A percentile compares a stretch with the other conserved stretches of the same genome.
These are phyloP conservation scores for Helotiales sp. DNA, from an alignment of 2,329 filamentous ascomycete genomes.

Conservation along the genomic window DNA sequence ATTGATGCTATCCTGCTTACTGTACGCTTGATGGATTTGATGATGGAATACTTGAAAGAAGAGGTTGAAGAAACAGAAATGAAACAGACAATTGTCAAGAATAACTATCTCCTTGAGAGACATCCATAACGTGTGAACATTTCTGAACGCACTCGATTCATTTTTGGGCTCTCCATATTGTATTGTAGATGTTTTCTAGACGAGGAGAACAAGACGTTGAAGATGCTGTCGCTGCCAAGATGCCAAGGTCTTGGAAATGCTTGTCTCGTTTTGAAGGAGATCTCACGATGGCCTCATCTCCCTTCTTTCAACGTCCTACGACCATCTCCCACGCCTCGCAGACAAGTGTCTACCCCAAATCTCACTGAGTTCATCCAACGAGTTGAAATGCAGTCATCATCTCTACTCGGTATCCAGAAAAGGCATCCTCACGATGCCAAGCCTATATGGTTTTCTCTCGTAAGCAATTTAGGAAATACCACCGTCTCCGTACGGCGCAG, in stretches of 20 bases:
- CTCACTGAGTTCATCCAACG: background rate
- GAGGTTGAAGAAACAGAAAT: background rate
- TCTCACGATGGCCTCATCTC: background rate
- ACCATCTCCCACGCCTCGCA: background rate
- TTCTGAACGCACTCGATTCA: background rate
- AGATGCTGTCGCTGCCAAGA: background rate
- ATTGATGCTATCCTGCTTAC: background rate
- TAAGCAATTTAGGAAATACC: constrained; percentile 13
- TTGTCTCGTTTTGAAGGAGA: background rate
- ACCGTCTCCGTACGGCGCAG: constrained; percentile 2
- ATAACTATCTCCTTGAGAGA: background rate
- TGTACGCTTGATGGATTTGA: background rate
- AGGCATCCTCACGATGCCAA: background rate
- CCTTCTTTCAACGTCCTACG: background rate
- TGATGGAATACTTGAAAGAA: background rate
- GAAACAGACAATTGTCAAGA: background rate
- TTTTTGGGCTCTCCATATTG: background rate
- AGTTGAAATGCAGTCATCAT: background rate
- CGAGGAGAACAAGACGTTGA: background rate
- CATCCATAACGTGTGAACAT: background rate
- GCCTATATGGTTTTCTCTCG: background rate
- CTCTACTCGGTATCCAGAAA: background rate
- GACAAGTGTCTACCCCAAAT: background rate
- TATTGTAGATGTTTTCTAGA: background rate
- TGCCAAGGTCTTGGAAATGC: constrained; percentile 7